Conservation (phyloP, 441 rosid species). For the Syzygium syzygioides region DNA sequence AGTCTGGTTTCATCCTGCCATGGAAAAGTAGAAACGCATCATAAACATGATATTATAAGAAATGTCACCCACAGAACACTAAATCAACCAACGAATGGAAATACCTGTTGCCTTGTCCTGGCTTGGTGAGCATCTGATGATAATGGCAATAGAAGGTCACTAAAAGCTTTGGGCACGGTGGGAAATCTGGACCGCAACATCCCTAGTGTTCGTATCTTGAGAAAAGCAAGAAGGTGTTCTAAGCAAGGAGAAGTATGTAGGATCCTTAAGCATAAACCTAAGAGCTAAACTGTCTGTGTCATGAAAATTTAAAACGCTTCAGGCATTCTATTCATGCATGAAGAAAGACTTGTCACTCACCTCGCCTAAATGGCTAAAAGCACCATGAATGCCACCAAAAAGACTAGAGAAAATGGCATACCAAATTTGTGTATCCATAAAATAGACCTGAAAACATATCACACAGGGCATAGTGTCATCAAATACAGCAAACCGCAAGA, state of each 20-base stretch:
- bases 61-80: background rate
- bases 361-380: conserved; percentile 98
- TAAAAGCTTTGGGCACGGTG: conserved; percentile 57
- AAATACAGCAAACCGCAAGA: background rate
- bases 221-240: background rate
- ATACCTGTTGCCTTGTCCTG: conserved; percentile 31
- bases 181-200: conserved; percentile 92
- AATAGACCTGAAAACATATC: conserved; percentile 61
- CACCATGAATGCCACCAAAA: conserved; percentile 95
- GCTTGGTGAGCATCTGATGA: conserved; percentile 20
- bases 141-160: conserved; percentile 52
- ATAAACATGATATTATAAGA: background rate
- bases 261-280: background rate
- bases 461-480: conserved; percentile 6
- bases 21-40: conserved; percentile 1
- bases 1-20: conserved; percentile 46
- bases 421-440: conserved; percentile 97
- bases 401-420: conserved; percentile 90
- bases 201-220: conserved; percentile 88
- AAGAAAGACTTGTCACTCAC: conserved; percentile 34
- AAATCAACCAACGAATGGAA: background rate
- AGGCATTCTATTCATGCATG: background rate
- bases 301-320: background rate
- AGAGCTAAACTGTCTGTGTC: background rate
- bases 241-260: background rate